Conservation (phyloP, 495 filamentous ascomycete genomes). For the Penicillium diatomitis region DNA sequence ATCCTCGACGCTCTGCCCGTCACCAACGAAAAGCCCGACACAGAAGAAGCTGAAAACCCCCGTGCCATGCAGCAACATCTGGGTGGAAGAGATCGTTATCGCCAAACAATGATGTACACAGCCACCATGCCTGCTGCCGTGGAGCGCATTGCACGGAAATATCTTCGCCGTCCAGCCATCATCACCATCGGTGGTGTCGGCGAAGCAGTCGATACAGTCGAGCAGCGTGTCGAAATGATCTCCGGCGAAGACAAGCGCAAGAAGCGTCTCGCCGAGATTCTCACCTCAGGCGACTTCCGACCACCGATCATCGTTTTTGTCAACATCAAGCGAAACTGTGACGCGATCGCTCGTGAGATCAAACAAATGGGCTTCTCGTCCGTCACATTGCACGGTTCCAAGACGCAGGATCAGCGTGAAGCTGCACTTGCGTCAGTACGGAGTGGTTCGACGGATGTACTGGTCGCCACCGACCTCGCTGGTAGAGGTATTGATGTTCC, state of each 20-base stretch:
- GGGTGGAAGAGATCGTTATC: conserved; percentile 76
- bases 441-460: conserved; percentile 66
- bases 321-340: conserved; percentile 99
- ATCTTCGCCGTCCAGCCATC: conserved; percentile 85
- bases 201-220: conserved; percentile 97
- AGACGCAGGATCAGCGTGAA: conserved; percentile 97
- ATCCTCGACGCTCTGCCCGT: conserved; percentile 97
- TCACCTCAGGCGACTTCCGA: conserved; percentile 73
- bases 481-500: conserved; percentile 97
- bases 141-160: conserved; percentile 93
- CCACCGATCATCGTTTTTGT: conserved; percentile 98
- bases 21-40: conserved; percentile 91
- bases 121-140: conserved; percentile 94
- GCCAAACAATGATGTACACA: conserved; percentile 99
- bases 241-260: conserved; percentile 92
- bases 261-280: conserved; percentile 88
- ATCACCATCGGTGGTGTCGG: conserved; percentile 92
- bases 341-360: conserved; percentile 90
- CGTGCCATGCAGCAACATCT: conserved; percentile 74
- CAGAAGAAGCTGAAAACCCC: conserved; percentile 85
- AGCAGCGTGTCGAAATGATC: conserved; percentile 93
- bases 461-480: conserved; percentile 96
- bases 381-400: conserved; percentile 88
- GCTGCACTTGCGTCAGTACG: conserved; percentile 83
- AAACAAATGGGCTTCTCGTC: conserved; percentile 87